Evolutionary conservation across 129 eudicot species (phyloP), one percentile per base, ranked within the genome.

Genomic region (Oenanthe sinensis): DNA sequence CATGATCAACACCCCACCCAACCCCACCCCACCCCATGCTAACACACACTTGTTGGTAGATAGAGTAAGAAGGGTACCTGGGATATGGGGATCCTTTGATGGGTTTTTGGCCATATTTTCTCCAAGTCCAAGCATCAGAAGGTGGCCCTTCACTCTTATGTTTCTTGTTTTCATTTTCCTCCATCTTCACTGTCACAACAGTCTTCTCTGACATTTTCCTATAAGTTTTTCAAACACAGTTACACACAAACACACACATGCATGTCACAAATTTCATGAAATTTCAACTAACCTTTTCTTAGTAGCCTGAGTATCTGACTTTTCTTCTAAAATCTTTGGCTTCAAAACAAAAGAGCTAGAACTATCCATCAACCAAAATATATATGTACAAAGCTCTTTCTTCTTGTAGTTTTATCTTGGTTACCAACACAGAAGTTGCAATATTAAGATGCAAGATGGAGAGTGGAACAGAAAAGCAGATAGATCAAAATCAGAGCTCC

Each of bases 41-140:
- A 13, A 3, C 20, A 0, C 20, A 6, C 26, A 58, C 4, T 2
- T 22, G 67, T 22, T 24, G 17, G 7, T 26, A 12, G 17, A 62
- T n/a, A 62, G 37, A 62, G 37, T 7, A 12, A 28, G 40, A 65
- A 30, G 71, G 3, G 76, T 48, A 87, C 98, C 95, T 93, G 80
- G 97, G 95, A 81, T 87, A 86, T 71, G 97, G 98, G 81, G 98
- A 90, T 46, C 98, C 98, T 84, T 91, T 93, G 69, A 93, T 87
- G 81, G 97, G 98, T 76, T 93, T 93, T 86, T 93, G 97, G 44
- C 98, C 98, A 91, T 93, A 93, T 88, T 93, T 93, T 46, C 98
- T 91, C 98, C 98, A 93, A 84, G 98, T 86, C 98, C 98, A 93
- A 89, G 81, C 85, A 86, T 93, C 98, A 83, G 87, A 82, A 79